Percentiles rank a stretch among this genome's conserved stretches.
Conservation (phyloP, 352 stramenopile species). For the Pythium chondricola region DNA sequence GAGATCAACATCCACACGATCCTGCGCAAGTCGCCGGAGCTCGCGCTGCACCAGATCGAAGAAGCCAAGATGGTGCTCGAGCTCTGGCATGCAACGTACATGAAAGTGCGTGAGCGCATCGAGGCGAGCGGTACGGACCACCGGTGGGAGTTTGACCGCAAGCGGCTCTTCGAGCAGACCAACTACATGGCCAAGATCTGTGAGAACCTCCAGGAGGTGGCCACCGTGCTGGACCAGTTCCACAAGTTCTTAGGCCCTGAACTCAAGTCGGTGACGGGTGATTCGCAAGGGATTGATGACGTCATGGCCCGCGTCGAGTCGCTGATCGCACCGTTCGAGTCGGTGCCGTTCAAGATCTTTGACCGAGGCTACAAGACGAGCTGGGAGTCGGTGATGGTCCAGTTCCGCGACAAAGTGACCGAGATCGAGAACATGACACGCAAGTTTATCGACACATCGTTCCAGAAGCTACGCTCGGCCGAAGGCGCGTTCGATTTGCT, state of each 20-base stretch:
- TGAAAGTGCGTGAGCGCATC: constrained; percentile 91
- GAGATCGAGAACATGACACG: constrained; percentile 94
- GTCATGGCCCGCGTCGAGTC: constrained; percentile 86
- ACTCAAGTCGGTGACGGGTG: constrained; percentile 93
- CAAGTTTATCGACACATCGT: constrained; percentile 94
- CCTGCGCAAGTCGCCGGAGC: constrained; percentile 69
- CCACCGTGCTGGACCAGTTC: constrained; percentile 92
- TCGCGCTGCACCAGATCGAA: constrained; percentile 77
- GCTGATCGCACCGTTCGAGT: constrained; percentile 84
- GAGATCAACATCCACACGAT: constrained; percentile 92
- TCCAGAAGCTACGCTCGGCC: constrained; percentile 92
- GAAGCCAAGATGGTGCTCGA: constrained; percentile 91
- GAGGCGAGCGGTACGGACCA: constrained; percentile 93
- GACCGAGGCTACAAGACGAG: constrained; percentile 92
- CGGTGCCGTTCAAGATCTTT: constrained; percentile 92
- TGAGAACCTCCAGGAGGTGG: constrained; percentile 91
- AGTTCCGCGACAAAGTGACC: constrained; percentile 91
- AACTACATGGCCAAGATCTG: constrained; percentile 97
- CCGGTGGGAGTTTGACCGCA: constrained; percentile 95
- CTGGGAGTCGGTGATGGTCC: constrained; percentile 93
- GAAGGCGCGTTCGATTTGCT: constrained; percentile 95
- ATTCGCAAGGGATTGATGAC: constrained; percentile 92
- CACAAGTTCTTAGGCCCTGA: constrained; percentile 94
- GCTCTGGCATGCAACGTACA: constrained; percentile 93
- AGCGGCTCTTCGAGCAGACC: constrained; percentile 93